Evolutionary conservation across 2,329 filamentous ascomycete genomes (phyloP).

Genomic region (Calonectria pseudoreteaudii): DNA sequence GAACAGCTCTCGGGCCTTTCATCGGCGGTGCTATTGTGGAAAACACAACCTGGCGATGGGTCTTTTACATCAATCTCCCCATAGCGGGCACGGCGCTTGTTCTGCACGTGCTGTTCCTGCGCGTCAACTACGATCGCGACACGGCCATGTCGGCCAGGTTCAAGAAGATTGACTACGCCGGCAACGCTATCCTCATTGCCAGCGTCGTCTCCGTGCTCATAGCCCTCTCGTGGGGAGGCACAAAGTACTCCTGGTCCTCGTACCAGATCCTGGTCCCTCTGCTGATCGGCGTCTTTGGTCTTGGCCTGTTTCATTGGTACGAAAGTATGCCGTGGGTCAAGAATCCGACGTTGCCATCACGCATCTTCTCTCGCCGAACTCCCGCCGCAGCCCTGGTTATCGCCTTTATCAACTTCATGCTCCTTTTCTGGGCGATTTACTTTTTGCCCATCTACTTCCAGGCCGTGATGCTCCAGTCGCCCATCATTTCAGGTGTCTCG

Average conservation of each 20-base stretch:
- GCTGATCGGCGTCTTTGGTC: slow-evolving; percentile 54
- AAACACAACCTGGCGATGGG: slow-evolving; percentile 54
- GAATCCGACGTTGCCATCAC: slow-evolving; percentile 54
- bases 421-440: slow-evolving; percentile 52
- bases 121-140: slow-evolving; percentile 33
- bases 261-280: slow-evolving; percentile 61
- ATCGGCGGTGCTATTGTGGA: slow-evolving; percentile 44
- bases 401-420: slow-evolving; percentile 36
- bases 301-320: slow-evolving; percentile 51
- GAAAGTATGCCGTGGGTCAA: slow-evolving; percentile 45
- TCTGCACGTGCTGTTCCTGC: slow-evolving; percentile 39
- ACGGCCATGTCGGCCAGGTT: slow-evolving; percentile 28
- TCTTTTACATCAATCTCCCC: slow-evolving; percentile 57
- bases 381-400: slow-evolving; percentile 30
- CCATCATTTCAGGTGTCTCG: slow-evolving; percentile 48
- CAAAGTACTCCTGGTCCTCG: slow-evolving; percentile 61
- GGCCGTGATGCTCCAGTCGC: slow-evolving; percentile 48
- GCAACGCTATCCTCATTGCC: slow-evolving; percentile 57
- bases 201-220: too few species aligned
- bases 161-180: slow-evolving; percentile 53
- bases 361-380: slow-evolving; percentile 59
- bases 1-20: slow-evolving; percentile 48
- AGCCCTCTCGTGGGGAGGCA: slow-evolving; percentile 66
- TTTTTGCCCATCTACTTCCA: slow-evolving; percentile 64
- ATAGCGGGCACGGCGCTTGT: slow-evolving; percentile 38